phyloP scores from a whole-genome alignment of 1,284 basidiomycete species.

The Moesziomyces sp. region DNA sequence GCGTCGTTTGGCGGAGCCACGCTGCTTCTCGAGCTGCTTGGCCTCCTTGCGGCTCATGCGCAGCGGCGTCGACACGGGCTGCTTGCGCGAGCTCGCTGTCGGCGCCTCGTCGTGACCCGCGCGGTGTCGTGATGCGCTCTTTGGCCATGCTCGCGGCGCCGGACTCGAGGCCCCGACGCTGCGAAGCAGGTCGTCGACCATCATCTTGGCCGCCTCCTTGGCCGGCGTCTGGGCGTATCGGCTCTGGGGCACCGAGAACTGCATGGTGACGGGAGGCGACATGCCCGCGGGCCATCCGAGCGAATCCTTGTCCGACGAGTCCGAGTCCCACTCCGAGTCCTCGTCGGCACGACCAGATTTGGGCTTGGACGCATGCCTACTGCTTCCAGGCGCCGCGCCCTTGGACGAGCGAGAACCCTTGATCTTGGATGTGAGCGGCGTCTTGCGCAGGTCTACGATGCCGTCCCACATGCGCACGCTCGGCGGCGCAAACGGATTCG shows the following conservation, averaged over 20 bases:
- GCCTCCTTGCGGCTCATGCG: slow-evolving; percentile 37
- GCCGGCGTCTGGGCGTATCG: slow-evolving; percentile 74
- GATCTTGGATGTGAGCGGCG: slow-evolving; percentile 69
- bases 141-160: slow-evolving; percentile 39
- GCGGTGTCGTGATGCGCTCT: slow-evolving; percentile 28
- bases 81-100: slow-evolving; percentile 28
- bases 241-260: slow-evolving; percentile 79
- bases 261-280: slow-evolving; percentile 87
- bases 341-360: slow-evolving; percentile 25
- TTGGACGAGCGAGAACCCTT: slow-evolving; percentile 46
- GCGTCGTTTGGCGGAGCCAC: slow-evolving; percentile 35
- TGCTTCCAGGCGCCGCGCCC: slow-evolving; percentile 45
- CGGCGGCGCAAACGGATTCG: slow-evolving; percentile 59
- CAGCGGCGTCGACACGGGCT: slow-evolving; percentile 56
- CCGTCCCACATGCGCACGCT: slow-evolving; percentile 74
- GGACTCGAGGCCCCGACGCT: slow-evolving; percentile 54
- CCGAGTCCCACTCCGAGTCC: slow-evolving; percentile 54
- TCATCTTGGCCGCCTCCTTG: slow-evolving; percentile 63
- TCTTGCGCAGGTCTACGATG: slow-evolving; percentile 78
- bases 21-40: slow-evolving; percentile 25
- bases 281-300: slow-evolving; percentile 73
- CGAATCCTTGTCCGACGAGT: slow-evolving; percentile 69
- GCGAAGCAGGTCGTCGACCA: slow-evolving; percentile 65
- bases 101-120: slow-evolving; percentile 1
- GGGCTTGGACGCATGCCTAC: slow-evolving; percentile 69